Conservation (phyloP, 192 early-diverging fungal genomes). For the Dissophora globulifera region DNA sequence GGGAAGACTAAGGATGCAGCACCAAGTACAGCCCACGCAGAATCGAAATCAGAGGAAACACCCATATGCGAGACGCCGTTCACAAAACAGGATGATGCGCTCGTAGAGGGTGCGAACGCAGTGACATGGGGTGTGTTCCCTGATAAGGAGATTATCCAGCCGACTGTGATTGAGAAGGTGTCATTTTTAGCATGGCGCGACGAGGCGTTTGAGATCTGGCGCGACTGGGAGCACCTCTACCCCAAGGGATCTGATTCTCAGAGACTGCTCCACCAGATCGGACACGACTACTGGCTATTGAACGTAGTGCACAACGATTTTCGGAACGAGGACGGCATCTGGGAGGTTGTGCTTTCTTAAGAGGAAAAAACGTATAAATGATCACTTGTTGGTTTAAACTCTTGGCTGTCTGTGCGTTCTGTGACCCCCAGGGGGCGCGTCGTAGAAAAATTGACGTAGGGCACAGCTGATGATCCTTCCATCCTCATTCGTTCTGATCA, state of each 20-base stretch:
- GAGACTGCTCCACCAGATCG: constrained; percentile 71
- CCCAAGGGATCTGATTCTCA: constrained; percentile 62
- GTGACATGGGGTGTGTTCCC: constrained; percentile 95
- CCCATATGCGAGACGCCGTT: constrained; percentile 66
- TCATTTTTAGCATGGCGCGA: constrained; percentile 88
- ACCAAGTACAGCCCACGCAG: constrained; percentile 53
- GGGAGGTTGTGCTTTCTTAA: constrained; percentile 55
- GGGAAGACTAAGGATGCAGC: constrained; percentile 63
- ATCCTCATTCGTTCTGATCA: not conserved
- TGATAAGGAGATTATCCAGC: constrained; percentile 88
- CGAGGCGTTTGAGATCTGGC: constrained; percentile 87
- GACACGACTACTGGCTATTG: constrained; percentile 76
- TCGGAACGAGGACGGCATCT: constrained; percentile 58
- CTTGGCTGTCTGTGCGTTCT: too few relatives aligned
- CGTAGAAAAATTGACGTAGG: too few relatives aligned
- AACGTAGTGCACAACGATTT: constrained; percentile 89
- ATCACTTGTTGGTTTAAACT: too few relatives aligned
- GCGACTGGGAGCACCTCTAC: constrained; percentile 79
- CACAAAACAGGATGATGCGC: constrained; percentile 56
- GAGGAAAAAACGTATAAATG: too few relatives aligned
- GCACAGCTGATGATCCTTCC: too few relatives aligned
- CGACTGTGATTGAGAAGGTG: constrained; percentile 80
- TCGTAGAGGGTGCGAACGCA: constrained; percentile 72
- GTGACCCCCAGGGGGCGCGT: too few relatives aligned
- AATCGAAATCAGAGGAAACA: not conserved